phyloP scores from a whole-genome alignment of 2,329 filamentous ascomycete species.

The Penicillium crustosum region DNA sequence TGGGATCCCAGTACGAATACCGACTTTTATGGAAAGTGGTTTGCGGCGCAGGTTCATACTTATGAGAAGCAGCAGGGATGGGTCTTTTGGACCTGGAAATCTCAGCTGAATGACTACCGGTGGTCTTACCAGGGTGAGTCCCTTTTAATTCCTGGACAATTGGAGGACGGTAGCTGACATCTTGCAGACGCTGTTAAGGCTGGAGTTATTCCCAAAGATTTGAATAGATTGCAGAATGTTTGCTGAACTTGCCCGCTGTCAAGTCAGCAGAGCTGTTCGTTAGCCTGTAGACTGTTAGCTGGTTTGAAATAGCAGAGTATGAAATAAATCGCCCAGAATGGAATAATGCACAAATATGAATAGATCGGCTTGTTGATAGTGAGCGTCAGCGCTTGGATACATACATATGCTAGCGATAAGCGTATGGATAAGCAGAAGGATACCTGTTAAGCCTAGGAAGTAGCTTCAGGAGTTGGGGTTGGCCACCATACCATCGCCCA shows the following conservation, averaged over 20 bases:
- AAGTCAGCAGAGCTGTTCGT: neutral
- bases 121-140: conserved; percentile 32
- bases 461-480: neutral
- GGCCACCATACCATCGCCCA: conserved; percentile 32
- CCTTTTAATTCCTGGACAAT: conserved; percentile 27
- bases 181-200: conserved; percentile 47
- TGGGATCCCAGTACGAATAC: conserved; percentile 47
- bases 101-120: conserved; percentile 40
- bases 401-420: neutral
- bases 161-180: conserved; percentile 46
- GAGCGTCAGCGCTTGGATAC: neutral
- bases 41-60: conserved; percentile 55
- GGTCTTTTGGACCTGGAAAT: conserved; percentile 63
- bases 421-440: neutral
- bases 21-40: conserved; percentile 59
- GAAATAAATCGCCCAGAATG: neutral
- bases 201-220: conserved; percentile 42
- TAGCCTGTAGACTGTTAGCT: neutral
- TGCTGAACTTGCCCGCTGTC: conserved; percentile 7
- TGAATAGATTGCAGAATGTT: conserved; percentile 17
- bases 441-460: neutral
- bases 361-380: neutral
- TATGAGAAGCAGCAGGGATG: conserved; percentile 58
- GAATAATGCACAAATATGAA: neutral
- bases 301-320: neutral